Percentiles rank a stretch among this genome's conserved stretches.
These are phyloP conservation scores for Lactuca sativa DNA, from an alignment of 129 eudicot genomes.

Conservation along the genomic window DNA sequence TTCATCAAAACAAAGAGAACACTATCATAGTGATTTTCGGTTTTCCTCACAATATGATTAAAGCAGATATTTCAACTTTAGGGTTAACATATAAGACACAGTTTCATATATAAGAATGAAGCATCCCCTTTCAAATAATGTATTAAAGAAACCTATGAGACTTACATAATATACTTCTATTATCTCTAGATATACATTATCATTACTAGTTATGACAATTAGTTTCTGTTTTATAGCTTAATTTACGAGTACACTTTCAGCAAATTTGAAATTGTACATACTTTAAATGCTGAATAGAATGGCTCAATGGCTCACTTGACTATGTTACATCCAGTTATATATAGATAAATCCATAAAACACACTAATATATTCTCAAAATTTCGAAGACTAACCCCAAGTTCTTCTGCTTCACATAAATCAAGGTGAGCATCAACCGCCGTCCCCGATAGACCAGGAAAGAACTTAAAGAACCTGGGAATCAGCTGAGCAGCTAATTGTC, in stretches of 20 bases:
- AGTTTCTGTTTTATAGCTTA: not conserved
- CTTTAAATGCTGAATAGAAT: not conserved
- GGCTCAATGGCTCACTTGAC: not conserved
- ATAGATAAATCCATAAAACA: not conserved
- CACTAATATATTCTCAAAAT: not conserved
- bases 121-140: too few relatives aligned
- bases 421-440: slow-evolving; percentile 74
- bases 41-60: too few relatives aligned
- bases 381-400: slow-evolving; percentile 66
- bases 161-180: not conserved
- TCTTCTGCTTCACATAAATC: slow-evolving; percentile 96
- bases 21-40: too few relatives aligned
- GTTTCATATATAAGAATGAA: too few relatives aligned
- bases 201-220: not conserved
- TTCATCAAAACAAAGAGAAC: not conserved
- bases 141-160: not conserved
- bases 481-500: slow-evolving; percentile 84
- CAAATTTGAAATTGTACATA: not conserved
- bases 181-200: not conserved
- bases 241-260: slow-evolving; percentile 1
- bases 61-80: too few relatives aligned
- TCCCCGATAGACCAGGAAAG: slow-evolving; percentile 59
- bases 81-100: too few relatives aligned
- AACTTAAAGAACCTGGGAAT: slow-evolving; percentile 83
- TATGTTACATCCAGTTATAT: not conserved